These are phyloP conservation scores for Candida glucosophila DNA, from an alignment of 1,139 yeast genomes.

Conservation along the genomic window DNA sequence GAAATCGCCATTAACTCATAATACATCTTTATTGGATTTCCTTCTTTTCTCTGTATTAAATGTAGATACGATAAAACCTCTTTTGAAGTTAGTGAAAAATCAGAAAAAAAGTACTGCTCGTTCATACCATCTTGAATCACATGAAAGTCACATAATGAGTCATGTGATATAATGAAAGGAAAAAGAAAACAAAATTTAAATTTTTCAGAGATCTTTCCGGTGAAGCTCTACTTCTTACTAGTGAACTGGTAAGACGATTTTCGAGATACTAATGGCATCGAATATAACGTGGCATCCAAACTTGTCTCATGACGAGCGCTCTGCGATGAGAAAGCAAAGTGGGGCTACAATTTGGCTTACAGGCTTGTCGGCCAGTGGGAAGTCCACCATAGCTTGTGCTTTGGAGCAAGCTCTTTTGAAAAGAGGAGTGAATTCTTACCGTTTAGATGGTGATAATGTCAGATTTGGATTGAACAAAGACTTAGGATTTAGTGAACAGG, in stretches of 20 bases:
- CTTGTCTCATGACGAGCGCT: slow-evolving; percentile 75
- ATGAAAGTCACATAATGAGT: no score
- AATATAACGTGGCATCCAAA: slow-evolving; percentile 96
- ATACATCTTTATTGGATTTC: slow-evolving; percentile 41
- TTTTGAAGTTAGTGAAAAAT: no score
- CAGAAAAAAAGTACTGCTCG: no score
- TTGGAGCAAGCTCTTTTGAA: slow-evolving; percentile 73
- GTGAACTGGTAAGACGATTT: no score
- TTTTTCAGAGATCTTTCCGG: no score
- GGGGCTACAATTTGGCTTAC: slow-evolving; percentile 95
- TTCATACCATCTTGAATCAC: no score
- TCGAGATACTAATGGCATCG: slow-evolving; percentile 62
- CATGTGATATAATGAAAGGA: neutral
- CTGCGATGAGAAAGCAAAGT: slow-evolving; percentile 60
- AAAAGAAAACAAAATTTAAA: no score
- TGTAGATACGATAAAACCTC: no score
- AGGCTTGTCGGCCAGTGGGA: slow-evolving; percentile 91
- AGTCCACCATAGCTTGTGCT: slow-evolving; percentile 92
- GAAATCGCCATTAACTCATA: slow-evolving; percentile 89
- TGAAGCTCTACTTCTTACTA: no score
- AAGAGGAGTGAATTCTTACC: slow-evolving; percentile 62
- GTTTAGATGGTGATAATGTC: slow-evolving; percentile 91
- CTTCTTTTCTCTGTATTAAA: no score
- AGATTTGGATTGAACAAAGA: slow-evolving; percentile 93
- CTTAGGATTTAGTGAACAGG: slow-evolving; percentile 84